Conservation (phyloP, 805 yeast species). For the Kodamaea nitidulidarum region DNA sequence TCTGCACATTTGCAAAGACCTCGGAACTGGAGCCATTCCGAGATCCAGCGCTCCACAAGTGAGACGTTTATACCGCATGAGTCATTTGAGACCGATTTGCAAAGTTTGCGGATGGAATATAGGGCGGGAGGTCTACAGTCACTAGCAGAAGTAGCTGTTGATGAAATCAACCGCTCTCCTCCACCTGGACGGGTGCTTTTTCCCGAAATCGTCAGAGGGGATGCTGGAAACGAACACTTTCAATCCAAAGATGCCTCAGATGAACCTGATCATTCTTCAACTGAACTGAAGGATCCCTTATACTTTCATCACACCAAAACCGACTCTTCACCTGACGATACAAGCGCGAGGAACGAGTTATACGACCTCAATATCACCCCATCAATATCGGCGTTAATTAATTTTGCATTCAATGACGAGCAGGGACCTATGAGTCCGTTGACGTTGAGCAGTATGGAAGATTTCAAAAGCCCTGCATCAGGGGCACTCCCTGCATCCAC, state of each 20-base stretch:
- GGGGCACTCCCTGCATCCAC: too few species aligned
- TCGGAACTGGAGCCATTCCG: constrained; percentile 1
- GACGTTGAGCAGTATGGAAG: constrained; percentile 6
- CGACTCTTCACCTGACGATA: too few species aligned
- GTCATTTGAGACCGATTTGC: constrained; percentile 8
- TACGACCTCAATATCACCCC: constrained; percentile 30
- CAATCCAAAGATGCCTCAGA: too few species aligned
- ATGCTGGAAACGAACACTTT: too few species aligned
- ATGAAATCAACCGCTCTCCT: constrained; percentile 20
- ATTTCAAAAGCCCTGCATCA: constrained; percentile 2
- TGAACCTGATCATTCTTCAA: too few species aligned
- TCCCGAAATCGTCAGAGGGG: neutral
- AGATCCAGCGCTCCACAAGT: neutral
- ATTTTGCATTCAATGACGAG: constrained; percentile 29
- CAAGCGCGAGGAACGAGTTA: neutral
- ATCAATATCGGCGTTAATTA: constrained; percentile 35
- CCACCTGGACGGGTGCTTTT: constrained; percentile 1
- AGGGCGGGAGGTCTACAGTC: constrained; percentile 21
- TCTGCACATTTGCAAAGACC: too few species aligned
- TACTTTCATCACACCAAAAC: too few species aligned
- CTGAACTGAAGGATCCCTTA: too few species aligned
- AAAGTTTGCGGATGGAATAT: constrained; percentile 13
- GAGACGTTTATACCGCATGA: neutral
- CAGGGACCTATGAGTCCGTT: constrained; percentile 3
- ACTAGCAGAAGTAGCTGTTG: constrained; percentile 34